Percentiles rank a stretch among this genome's conserved stretches.
Conservation (phyloP, 257 asterid species). For the Solanum paucissectum region DNA sequence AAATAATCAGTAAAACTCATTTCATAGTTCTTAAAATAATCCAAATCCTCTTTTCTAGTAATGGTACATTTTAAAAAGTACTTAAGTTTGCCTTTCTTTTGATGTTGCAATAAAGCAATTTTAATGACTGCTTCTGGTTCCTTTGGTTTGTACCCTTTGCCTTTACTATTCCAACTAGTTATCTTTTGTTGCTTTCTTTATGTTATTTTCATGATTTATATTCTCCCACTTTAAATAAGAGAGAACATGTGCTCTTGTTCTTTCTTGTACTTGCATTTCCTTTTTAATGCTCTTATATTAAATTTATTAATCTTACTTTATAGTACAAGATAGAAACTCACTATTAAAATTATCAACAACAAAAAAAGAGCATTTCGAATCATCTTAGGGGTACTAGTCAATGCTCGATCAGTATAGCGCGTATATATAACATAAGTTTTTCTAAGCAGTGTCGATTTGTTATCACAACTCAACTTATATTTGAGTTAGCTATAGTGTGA, state of each 20-base stretch:
- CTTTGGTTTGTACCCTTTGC: constrained; percentile 4
- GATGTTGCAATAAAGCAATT: constrained; percentile 36
- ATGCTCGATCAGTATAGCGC: not conserved
- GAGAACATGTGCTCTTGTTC: constrained; percentile 23
- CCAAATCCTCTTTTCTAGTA: constrained; percentile 20
- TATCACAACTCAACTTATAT: not conserved
- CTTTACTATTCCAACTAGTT: constrained; percentile 9
- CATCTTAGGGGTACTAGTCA: not conserved
- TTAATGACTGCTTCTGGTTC: constrained; percentile 6
- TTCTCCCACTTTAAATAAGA: constrained; percentile 20
- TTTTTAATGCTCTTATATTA: not conserved
- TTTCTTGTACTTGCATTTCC: constrained; percentile 29
- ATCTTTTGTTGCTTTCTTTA: not conserved
- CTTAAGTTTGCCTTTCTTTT: constrained; percentile 13
- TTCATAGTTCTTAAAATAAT: constrained; percentile 6
- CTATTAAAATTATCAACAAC: not conserved
- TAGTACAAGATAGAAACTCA: constrained; percentile 7
- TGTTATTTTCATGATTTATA: constrained; percentile 5
- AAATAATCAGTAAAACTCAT: not conserved
- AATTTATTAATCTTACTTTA: constrained; percentile 3
- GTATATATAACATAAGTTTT: not conserved
- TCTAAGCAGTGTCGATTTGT: not conserved
- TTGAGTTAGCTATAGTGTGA: not conserved
- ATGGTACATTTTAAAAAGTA: constrained; percentile 16
- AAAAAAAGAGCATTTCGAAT: constrained; percentile 3